A percentile compares a stretch with the other conserved stretches of the same genome.
Evolutionary conservation across 2,329 filamentous ascomycete species (phyloP).

Genomic region (Colletotrichum simmondsii): DNA sequence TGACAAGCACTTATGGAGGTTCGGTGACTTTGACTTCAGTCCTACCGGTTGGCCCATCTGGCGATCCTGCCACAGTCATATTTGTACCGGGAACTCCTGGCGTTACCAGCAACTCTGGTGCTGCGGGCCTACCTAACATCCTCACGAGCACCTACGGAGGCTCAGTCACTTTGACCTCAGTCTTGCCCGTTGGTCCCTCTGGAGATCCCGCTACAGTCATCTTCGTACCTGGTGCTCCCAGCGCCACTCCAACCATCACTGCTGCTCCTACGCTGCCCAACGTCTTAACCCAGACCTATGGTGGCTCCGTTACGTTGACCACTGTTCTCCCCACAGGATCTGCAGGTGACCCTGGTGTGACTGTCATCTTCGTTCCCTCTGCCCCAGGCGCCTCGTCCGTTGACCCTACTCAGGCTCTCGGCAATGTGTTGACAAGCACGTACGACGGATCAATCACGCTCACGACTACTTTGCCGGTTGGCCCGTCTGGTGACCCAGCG

Average conservation of each 20-base stretch:
- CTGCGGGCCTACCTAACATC: background rate
- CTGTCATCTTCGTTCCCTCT: background rate
- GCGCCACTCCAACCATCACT: background rate
- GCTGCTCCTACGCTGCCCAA: background rate
- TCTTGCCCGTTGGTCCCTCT: background rate
- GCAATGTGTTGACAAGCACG: conserved; percentile 13
- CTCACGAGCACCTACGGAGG: conserved; percentile 1
- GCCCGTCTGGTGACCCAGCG: background rate
- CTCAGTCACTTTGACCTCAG: background rate
- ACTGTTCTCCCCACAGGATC: background rate
- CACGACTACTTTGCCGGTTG: background rate
- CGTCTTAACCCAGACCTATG: background rate
- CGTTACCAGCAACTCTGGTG: background rate
- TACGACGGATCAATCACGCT: conserved; percentile 19
- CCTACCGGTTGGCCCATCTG: background rate
- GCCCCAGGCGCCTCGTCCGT: background rate
- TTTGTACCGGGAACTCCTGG: background rate
- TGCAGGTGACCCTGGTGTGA: conserved; percentile 5
- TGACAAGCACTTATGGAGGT: conserved; percentile 5
- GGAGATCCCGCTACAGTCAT: too few species aligned
- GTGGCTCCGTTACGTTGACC: background rate
- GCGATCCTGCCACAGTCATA: background rate
- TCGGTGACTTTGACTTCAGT: background rate
- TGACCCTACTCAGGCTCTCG: background rate
- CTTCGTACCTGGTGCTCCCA: background rate